Base-by-base conservation (phyloP, 345 rosid genomes). In the Moricandia arvensis region DNA sequence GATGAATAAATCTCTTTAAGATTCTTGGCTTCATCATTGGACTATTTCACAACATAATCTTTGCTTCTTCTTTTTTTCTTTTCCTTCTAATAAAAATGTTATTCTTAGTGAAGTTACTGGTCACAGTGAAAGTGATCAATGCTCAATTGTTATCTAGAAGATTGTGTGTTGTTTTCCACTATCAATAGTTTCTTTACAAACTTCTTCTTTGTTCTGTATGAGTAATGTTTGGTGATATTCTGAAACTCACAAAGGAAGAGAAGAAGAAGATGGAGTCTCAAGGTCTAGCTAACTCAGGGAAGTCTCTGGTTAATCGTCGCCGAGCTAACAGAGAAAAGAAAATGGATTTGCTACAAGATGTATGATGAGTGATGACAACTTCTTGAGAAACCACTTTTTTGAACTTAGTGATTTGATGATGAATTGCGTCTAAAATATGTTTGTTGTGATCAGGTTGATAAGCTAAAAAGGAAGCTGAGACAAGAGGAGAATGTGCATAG, bases 401-500 rank as follows among this genome's bases (percentile, higher is more conserved):
- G 59, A 24, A 4, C 5, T 12, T 4, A 2, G 3, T 75, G 43
- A 7, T 61, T 64, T 34, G 17, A n/a, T 34, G n/a, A 10, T 33
- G 27, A 33, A 2, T 61, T 55, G 34, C n/a, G 24, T 35, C 35
- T 64, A 1, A 37, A 7, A 0, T 7, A 11, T 66, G 30, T 41
- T 70, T 49, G 17, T 7, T 74, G 33, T 31, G 69, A 57, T 66
- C 81, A 95, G 99, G 98, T 95, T 73, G 98, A 95, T 86, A 85
- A 88, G 80, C 90, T 95, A 6, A 95, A 87, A 85, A 93, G 82
- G 90, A 93, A 88, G 89, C 96, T 95, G 8, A 88, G 89, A 79
- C 93, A 88, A 33, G 98, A 95, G 68, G 97, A 95, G 91, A 93
- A 95, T 85, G 93, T 95, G 61, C 99, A 93, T 73, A 87, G 93